Conservation (phyloP, 176 grass and related monocot genomes). For the Musa schizocarpa region DNA sequence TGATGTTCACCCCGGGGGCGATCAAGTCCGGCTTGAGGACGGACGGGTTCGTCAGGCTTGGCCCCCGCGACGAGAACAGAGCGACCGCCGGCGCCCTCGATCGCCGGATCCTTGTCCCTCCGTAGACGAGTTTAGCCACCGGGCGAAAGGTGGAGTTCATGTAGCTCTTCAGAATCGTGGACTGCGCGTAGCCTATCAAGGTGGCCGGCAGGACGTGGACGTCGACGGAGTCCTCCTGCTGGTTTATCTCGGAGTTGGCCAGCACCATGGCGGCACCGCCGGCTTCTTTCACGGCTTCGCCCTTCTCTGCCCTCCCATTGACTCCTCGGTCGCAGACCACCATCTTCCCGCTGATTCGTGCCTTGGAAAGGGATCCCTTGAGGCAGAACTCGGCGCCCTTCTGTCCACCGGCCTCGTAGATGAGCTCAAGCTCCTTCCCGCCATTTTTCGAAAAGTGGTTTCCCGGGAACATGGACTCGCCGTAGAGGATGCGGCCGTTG, state of each 20-base stretch:
- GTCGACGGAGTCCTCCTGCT: slow-evolving; percentile 69
- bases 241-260: slow-evolving; percentile 66
- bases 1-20: slow-evolving; percentile 83
- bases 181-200: slow-evolving; percentile 50
- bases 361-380: slow-evolving; percentile 44
- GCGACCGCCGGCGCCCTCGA: slow-evolving; percentile 54
- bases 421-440: slow-evolving; percentile 53
- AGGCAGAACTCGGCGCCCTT: slow-evolving; percentile 56
- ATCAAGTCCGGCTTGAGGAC: slow-evolving; percentile 72
- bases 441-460: slow-evolving; percentile 51
- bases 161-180: slow-evolving; percentile 56
- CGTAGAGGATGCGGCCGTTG: slow-evolving; percentile 51
- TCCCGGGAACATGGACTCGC: slow-evolving; percentile 83
- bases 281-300: slow-evolving; percentile 51
- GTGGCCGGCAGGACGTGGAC: slow-evolving; percentile 67
- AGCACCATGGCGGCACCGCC: slow-evolving; percentile 69
- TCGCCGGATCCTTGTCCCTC: slow-evolving; percentile 46
- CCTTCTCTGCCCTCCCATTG: slow-evolving; percentile 65
- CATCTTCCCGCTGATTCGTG: slow-evolving; percentile 57
- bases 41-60: slow-evolving; percentile 71
- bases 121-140: slow-evolving; percentile 38
- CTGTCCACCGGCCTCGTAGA: slow-evolving; percentile 43
- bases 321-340: slow-evolving; percentile 71
- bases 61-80: slow-evolving; percentile 64
- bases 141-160: slow-evolving; percentile 38